A percentile compares a stretch with the other conserved stretches of the same genome.
Evolutionary conservation across 305 asterid genomes (phyloP).

Genomic region (Fraxinus greggii): DNA sequence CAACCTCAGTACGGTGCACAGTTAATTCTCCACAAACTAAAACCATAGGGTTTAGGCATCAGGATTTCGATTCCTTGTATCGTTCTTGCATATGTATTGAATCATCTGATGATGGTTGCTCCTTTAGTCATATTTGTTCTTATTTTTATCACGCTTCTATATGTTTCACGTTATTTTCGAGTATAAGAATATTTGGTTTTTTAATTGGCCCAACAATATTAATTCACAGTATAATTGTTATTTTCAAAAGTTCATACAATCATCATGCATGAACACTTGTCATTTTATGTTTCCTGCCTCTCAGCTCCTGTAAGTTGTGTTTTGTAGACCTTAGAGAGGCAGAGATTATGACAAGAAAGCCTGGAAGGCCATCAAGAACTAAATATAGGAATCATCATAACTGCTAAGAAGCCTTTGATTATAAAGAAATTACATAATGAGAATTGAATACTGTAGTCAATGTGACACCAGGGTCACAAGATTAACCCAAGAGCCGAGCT

Average conservation of each 20-base stretch:
- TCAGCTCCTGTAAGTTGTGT: background rate
- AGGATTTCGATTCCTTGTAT: background rate
- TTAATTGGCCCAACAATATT: no score
- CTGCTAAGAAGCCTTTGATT: background rate
- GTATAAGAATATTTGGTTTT: no score
- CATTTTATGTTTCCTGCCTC: background rate
- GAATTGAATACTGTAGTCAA: background rate
- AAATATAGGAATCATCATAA: background rate
- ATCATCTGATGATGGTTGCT: background rate
- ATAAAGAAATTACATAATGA: background rate
- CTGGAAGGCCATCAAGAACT: background rate
- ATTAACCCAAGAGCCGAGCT: background rate
- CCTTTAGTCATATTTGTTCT: no score
- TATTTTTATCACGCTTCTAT: no score
- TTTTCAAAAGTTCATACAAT: background rate
- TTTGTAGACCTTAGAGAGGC: background rate
- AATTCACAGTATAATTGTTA: background rate
- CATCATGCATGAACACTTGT: background rate
- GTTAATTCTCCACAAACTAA: conserved; percentile 23
- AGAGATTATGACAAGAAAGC: background rate
- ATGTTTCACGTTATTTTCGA: no score
- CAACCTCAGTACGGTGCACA: conserved; percentile 48
- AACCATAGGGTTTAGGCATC: background rate
- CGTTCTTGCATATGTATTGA: background rate
- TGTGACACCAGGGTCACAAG: background rate